A percentile compares a stretch with the other conserved stretches of the same genome.
These are phyloP conservation scores for Cyclotella atomus DNA, from an alignment of 108 stramenopile species.

Conservation along the genomic window DNA sequence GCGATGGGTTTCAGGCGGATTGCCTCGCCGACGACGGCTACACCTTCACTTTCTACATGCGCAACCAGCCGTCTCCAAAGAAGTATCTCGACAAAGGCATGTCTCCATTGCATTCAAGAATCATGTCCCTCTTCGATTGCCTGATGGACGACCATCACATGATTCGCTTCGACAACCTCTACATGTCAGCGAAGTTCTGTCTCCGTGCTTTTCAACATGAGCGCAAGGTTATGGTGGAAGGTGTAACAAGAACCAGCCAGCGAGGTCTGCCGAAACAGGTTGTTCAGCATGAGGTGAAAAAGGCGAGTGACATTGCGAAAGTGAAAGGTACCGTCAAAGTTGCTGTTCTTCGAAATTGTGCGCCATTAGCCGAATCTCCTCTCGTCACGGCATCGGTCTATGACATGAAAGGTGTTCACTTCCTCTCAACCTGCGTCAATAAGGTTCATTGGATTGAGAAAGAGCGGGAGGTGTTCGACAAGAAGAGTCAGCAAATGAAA, in stretches of 20 bases:
- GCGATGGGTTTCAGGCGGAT: constrained; percentile 53
- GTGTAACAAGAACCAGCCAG: constrained; percentile 16
- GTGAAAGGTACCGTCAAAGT: constrained; percentile 17
- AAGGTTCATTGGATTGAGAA: constrained; percentile 27
- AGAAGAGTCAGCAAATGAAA: background rate
- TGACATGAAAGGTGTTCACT: constrained; percentile 38
- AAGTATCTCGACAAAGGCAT: constrained; percentile 54
- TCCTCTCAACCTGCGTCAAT: constrained; percentile 12
- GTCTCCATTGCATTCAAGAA: constrained; percentile 62
- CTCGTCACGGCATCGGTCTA: constrained; percentile 25
- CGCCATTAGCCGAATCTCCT: background rate
- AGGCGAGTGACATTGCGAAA: background rate
- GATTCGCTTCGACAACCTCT: constrained; percentile 58
- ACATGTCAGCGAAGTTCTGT: constrained; percentile 47
- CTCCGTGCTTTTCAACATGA: constrained; percentile 50
- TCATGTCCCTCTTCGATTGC: constrained; percentile 52
- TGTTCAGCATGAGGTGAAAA: background rate
- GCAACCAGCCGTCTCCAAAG: constrained; percentile 36
- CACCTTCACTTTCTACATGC: constrained; percentile 38
- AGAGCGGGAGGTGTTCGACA: constrained; percentile 14
- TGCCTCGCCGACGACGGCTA: constrained; percentile 42
- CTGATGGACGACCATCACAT: constrained; percentile 4
- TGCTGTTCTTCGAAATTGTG: constrained; percentile 9
- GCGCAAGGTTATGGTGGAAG: constrained; percentile 41
- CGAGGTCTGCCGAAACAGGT: background rate